Conservation (phyloP, 805 yeast genomes). For the Phaffomyces antillensis region DNA sequence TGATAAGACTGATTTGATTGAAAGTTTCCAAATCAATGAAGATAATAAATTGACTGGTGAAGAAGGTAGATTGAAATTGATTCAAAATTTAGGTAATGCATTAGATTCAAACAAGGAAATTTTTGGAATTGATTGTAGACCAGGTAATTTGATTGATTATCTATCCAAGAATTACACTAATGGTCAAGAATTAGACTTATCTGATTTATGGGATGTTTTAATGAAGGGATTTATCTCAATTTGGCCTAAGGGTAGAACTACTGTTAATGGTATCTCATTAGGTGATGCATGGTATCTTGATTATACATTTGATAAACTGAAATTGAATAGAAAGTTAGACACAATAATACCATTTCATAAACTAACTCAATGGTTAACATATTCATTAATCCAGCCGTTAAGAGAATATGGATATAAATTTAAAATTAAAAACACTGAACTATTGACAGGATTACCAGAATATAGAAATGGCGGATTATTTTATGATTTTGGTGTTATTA, state of each 20-base stretch:
- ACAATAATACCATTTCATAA: slow-evolving; percentile 57
- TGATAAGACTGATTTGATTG: slow-evolving; percentile 27
- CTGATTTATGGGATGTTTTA: slow-evolving; percentile 45
- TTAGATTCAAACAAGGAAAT: slow-evolving; percentile 28
- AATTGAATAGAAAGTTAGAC: slow-evolving; percentile 21
- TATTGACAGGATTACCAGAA: slow-evolving; percentile 85
- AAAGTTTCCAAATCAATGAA: slow-evolving; percentile 42
- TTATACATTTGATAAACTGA: slow-evolving; percentile 22
- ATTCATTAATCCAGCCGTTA: slow-evolving; percentile 50
- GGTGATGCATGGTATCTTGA: slow-evolving; percentile 59
- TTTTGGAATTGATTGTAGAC: slow-evolving; percentile 43
- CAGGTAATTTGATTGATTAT: slow-evolving; percentile 50
- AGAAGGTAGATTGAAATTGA: slow-evolving; percentile 43
- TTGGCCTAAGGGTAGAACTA: slow-evolving; percentile 56
- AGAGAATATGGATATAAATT: slow-evolving; percentile 41
- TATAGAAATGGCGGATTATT: slow-evolving; percentile 67
- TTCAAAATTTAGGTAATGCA: slow-evolving; percentile 43
- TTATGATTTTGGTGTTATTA: slow-evolving; percentile 46
- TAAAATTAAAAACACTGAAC: slow-evolving; percentile 61
- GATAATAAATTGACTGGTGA: slow-evolving; percentile 46
- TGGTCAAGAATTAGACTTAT: slow-evolving; percentile 30
- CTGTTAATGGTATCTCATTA: slow-evolving; percentile 41
- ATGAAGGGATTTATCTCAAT: slow-evolving; percentile 51
- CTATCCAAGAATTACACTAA: slow-evolving; percentile 22
- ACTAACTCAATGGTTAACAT: slow-evolving; percentile 60